phyloP scores from a whole-genome alignment of 31 red algal species.

The Asparagopsis taxiformis region DNA sequence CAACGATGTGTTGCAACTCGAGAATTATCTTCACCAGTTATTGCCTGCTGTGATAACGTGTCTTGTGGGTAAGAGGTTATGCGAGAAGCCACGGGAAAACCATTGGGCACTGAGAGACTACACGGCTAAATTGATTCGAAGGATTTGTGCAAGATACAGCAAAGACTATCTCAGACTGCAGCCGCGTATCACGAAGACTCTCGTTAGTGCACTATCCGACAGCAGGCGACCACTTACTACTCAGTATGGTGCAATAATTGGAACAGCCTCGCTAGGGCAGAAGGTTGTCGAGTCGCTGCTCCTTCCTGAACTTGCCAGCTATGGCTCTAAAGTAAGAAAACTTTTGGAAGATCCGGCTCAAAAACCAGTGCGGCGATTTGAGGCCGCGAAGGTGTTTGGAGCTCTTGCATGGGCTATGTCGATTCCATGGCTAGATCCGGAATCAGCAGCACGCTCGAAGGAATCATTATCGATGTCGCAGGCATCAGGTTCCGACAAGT shows the following conservation, averaged over 20 bases:
- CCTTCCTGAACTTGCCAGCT: constrained; percentile 37
- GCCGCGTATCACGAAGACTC: constrained; percentile 80
- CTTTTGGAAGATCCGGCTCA: constrained; percentile 16
- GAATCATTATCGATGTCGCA: background rate
- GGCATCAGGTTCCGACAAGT: background rate
- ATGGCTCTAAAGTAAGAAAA: constrained; percentile 17
- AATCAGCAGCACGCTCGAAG: constrained; percentile 1
- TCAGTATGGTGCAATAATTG: constrained; percentile 97
- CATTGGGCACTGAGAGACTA: constrained; percentile 94
- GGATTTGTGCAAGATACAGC: constrained; percentile 58
- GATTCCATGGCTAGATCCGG: background rate
- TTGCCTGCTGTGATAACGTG: constrained; percentile 85
- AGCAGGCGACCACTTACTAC: constrained; percentile 71
- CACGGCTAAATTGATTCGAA: constrained; percentile 53
- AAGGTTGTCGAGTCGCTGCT: constrained; percentile 57
- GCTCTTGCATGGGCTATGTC: constrained; percentile 63
- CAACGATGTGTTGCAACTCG: constrained; percentile 77
- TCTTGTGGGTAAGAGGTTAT: constrained; percentile 73
- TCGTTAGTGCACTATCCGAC: constrained; percentile 58
- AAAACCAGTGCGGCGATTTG: constrained; percentile 32
- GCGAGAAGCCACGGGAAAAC: constrained; percentile 66
- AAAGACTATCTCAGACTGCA: constrained; percentile 51
- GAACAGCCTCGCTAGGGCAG: constrained; percentile 60
- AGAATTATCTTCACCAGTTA: constrained; percentile 88
- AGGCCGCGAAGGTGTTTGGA: constrained; percentile 52